phyloP scores from a whole-genome alignment of 495 filamentous ascomycete genomes.

The Neurospora sp. region DNA sequence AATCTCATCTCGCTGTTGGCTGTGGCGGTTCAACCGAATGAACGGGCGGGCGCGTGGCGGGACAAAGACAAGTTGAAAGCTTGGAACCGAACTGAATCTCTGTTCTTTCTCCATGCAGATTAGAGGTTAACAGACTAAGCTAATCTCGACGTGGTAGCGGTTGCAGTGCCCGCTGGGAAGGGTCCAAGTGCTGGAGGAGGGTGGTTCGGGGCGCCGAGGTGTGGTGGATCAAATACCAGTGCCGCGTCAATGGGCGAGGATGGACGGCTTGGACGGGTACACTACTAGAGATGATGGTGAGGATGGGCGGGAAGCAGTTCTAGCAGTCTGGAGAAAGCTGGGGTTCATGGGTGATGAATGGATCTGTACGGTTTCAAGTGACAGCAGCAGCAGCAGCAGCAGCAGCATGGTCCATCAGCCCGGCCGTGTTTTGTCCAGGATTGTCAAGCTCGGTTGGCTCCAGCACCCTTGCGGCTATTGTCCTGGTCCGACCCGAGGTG shows the following conservation, averaged over 20 bases:
- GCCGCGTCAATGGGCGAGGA: neutral
- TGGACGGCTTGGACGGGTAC: neutral
- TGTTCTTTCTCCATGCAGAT: neutral
- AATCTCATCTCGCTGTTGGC: neutral
- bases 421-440: neutral
- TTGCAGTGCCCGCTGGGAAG: neutral
- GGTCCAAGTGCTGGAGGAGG: neutral
- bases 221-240: neutral
- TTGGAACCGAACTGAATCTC: neutral
- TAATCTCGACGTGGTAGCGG: neutral
- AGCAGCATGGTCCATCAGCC: neutral
- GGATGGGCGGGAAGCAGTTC: neutral
- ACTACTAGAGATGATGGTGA: neutral
- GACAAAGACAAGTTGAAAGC: neutral
- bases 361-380: neutral
- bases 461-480: neutral
- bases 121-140: neutral
- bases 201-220: neutral
- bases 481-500: neutral
- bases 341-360: neutral
- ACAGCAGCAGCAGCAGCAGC: neutral
- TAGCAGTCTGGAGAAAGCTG: neutral
- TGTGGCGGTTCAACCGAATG: neutral
- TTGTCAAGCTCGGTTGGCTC: neutral
- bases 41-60: neutral